Evolutionary conservation across 73 alveolate genomes (phyloP), one percentile per base, ranked within the genome.

Genomic region (Uronychia binucleata): DNA sequence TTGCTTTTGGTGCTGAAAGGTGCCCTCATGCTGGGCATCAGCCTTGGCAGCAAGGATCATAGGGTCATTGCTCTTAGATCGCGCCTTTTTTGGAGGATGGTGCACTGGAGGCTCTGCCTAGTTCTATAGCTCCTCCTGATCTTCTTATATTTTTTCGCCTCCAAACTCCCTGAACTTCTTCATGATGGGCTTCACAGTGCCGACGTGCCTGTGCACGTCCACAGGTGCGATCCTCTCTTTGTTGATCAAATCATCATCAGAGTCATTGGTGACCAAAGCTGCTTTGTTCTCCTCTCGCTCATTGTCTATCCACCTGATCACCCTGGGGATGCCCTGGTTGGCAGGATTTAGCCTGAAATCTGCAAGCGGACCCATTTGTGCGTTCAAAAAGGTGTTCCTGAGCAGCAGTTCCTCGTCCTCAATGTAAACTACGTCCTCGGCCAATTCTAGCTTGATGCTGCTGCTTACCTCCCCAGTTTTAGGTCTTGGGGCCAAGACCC

Each of bases 341-440:
- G 76, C 33, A 25, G 30, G 74, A 30, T 32, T 26, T 34, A 79
- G 57, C 46, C 90, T 33, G n/a, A 88, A 82, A 77, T 95, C 98
- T 58, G 94, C 97, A 35, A 93, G 79, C 29, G 98, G 98, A 26
- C 98, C 99, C 94, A 94, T 94, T 46, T 93, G 89, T 25, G 99
- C 96, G 88, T 96, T 96, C 35, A 96, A 75, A 82, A 91, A 96
- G 8, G 99, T 96, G 80, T 96, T 95, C 58, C 98, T 94, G 29
- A 96, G 77, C 0, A 96, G 80, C 26, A 94, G 91, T 84, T 96
- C 99, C 74, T 96, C 99, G 78, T 82, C 33, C 74, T 89, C 95
- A 13, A 84, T 77, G 19, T 46, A 46, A 19, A 46, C 67, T 46
- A 46, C 67, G 5, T 46, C 67, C 5, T 46, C 67, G 67, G 67